These are phyloP conservation scores for Harrya chromipes DNA, from an alignment of 768 basidiomycete genomes.

Conservation along the genomic window DNA sequence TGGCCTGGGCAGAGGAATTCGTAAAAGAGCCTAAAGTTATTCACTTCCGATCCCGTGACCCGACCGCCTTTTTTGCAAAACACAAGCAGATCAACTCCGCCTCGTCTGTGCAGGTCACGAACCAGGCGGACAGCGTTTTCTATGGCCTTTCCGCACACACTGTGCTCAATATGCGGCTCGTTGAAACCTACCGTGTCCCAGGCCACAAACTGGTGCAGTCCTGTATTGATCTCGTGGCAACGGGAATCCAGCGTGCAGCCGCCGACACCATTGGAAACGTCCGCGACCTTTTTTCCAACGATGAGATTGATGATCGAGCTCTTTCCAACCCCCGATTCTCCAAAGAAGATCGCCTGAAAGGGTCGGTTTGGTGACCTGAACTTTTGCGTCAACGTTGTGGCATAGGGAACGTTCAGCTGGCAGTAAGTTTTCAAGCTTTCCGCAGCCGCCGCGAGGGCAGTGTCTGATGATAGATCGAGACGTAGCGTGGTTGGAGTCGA, in stretches of 20 bases:
- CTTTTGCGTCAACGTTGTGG: conserved; percentile 8
- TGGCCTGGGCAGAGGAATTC: conserved; percentile 37
- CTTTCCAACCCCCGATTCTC: conserved; percentile 40
- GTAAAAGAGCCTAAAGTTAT: conserved; percentile 35
- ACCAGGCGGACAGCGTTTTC: conserved; percentile 29
- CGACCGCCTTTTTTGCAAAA: conserved; percentile 34
- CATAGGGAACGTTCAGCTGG: conserved; percentile 10
- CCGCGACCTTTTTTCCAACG: conserved; percentile 20
- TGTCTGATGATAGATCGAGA: conserved; percentile 18
- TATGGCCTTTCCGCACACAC: conserved; percentile 17
- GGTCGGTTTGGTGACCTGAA: conserved; percentile 13
- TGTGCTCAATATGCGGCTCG: conserved; percentile 8
- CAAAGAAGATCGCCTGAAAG: conserved; percentile 37
- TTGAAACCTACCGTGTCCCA: conserved; percentile 35
- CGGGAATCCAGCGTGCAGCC: conserved; percentile 35
- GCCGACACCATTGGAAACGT: conserved; percentile 19
- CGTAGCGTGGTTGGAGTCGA: conserved; percentile 8
- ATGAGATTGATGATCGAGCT: conserved; percentile 42
- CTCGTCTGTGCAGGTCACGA: conserved; percentile 22
- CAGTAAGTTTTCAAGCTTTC: conserved; percentile 12
- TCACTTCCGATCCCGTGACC: conserved; percentile 25
- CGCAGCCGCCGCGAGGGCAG: not conserved
- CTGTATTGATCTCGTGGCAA: conserved; percentile 23
- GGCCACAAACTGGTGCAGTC: conserved; percentile 20
- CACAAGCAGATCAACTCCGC: conserved; percentile 39